Base-by-base conservation (phyloP, 768 basidiomycete species). In the Auricularia sp. region DNA sequence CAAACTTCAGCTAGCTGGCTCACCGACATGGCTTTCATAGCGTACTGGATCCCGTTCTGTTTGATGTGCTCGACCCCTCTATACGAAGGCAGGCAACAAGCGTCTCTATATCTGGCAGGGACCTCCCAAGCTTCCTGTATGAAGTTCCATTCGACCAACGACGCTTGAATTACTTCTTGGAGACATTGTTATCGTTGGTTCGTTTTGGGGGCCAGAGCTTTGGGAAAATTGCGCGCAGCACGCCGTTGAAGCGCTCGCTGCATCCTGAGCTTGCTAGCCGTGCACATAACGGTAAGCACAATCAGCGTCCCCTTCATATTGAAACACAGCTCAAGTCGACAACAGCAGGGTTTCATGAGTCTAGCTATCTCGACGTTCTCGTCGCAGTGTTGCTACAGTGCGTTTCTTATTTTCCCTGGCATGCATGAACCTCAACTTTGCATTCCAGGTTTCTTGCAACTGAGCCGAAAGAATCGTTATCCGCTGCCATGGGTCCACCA, bases 201-300 rank as follows among this genome's bases (percentile, higher is more conserved):
- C 84, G 86, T 42, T 95, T 94, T 71, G 95, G 95, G 1, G 94
- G 94, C 2, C 90, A 92, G 73, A 92, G 91, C 0, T 89, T 97
- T 71, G 80, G 85, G 58, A 90, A 90, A 69, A 82, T 87, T 1
- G 87, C 90, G 0, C 82, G 87, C 62, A 79, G 80, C 12, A 84
- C 86, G 1, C 75, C 77, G 11, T 77, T 93, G 62, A 84, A 81
- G 66, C 83, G 87, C 36, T 86, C 91, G 3, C 78, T 84, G 44
- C 84, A 92, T 71, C 66, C 78, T 5, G 85, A 80, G 3, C 75
- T 98, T 8, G 70, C 85, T 8, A 78, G 84, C 65, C 80, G 90
- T 67, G 79, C 88, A 14, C 81, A 85, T 67, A 68, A 75, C 10
- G 80, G 92, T 90, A 74, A 68, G 80, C 68, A 42, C 8, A 1